Percentiles rank a stretch among this genome's conserved stretches.
Evolutionary conservation across 352 stramenopile genomes (phyloP).

Genomic region (Globisporangium solare): DNA sequence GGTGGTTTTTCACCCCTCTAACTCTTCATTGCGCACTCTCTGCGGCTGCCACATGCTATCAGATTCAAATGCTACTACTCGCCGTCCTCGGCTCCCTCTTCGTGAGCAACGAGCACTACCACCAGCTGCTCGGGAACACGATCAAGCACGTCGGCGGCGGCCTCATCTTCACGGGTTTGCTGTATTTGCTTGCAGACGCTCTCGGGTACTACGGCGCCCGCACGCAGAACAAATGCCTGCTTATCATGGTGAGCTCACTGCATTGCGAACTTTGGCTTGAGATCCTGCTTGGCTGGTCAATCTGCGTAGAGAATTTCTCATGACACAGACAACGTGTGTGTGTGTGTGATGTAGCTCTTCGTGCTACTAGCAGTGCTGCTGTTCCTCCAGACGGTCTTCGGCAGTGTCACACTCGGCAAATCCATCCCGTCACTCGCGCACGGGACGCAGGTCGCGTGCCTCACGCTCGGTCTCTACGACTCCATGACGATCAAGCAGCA

Average conservation of each 20-base stretch:
- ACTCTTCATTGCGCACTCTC: neutral
- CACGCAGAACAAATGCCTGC: conserved; percentile 75
- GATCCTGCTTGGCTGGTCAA: neutral
- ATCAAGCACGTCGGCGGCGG: conserved; percentile 56
- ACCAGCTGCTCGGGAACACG: conserved; percentile 45
- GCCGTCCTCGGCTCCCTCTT: conserved; percentile 44
- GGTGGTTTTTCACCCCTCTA: neutral
- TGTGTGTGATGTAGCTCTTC: conserved; percentile 31
- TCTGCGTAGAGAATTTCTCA: too few relatives aligned
- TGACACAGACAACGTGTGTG: neutral
- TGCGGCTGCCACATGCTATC: neutral
- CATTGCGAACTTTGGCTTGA: neutral
- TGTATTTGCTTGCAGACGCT: conserved; percentile 42
- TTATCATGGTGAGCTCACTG: conserved; percentile 34
- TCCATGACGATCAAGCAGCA: conserved; percentile 27
- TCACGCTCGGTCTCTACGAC: conserved; percentile 58
- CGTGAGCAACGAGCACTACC: conserved; percentile 50
- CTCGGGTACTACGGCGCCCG: conserved; percentile 49
- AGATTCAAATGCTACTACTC: conserved; percentile 55
- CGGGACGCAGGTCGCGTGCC: conserved; percentile 41
- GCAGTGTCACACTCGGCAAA: conserved; percentile 38
- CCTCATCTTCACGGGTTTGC: conserved; percentile 57
- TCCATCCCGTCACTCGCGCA: conserved; percentile 27
- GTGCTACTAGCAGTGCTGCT: conserved; percentile 39
- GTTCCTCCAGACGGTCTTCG: conserved; percentile 65